These are phyloP conservation scores for Rhizoclosmatium sp. DNA, from an alignment of 192 early-diverging fungal genomes.

Conservation along the genomic window DNA sequence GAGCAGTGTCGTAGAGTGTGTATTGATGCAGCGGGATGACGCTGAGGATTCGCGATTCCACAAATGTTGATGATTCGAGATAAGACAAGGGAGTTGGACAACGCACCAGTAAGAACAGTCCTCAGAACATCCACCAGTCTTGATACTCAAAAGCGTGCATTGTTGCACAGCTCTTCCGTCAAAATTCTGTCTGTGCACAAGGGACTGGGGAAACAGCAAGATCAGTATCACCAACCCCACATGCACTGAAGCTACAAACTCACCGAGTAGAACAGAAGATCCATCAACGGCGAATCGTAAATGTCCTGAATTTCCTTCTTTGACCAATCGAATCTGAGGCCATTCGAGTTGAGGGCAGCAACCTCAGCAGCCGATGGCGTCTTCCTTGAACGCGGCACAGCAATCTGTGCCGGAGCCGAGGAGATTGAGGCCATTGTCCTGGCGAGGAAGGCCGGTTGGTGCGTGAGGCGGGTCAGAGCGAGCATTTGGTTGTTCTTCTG, in stretches of 20 bases:
- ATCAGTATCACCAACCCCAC: background rate
- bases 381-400: slow-evolving; percentile 6
- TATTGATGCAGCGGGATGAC: no score
- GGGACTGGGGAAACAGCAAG: slow-evolving; percentile 58
- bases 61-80: background rate
- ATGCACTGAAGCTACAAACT: slow-evolving; percentile 34
- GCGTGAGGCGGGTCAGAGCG: background rate
- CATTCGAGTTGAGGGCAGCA: background rate
- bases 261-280: slow-evolving; percentile 77
- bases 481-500: no score
- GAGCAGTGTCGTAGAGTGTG: no score
- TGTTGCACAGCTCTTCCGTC: slow-evolving; percentile 79
- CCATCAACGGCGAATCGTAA: slow-evolving; percentile 80
- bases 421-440: background rate
- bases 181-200: slow-evolving; percentile 76
- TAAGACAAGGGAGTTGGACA: background rate
- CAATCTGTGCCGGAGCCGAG: background rate
- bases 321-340: slow-evolving; percentile 71
- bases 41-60: background rate
- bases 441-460: background rate
- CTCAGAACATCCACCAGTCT: slow-evolving; percentile 85
- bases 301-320: slow-evolving; percentile 76
- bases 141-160: slow-evolving; percentile 81
- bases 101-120: slow-evolving; percentile 77
- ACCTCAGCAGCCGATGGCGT: slow-evolving; percentile 6